A percentile compares a stretch with the other conserved stretches of the same genome.
These are phyloP conservation scores for Saccharomyces pastorianus DNA, from an alignment of 1,139 yeast species.

Conservation along the genomic window DNA sequence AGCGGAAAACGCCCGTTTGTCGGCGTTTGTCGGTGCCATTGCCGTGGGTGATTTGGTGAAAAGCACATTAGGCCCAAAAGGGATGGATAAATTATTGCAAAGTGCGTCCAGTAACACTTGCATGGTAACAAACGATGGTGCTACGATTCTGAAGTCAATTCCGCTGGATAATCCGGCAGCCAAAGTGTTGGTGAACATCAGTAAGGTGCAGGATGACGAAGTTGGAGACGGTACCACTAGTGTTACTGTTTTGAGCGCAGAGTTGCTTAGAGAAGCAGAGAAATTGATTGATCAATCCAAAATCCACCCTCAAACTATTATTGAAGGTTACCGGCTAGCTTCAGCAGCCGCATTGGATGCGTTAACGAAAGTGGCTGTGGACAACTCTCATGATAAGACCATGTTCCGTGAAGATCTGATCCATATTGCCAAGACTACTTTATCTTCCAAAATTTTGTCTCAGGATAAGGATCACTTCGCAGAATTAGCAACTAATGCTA, in stretches of 20 bases:
- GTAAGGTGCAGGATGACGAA: constrained; percentile 88
- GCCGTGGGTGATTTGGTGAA: constrained; percentile 97
- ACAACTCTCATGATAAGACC: constrained; percentile 54
- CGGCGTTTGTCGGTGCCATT: constrained; percentile 96
- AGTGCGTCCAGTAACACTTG: constrained; percentile 74
- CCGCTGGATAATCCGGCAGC: constrained; percentile 98
- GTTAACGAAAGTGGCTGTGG: constrained; percentile 67
- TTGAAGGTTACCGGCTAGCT: constrained; percentile 91
- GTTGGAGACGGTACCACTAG: constrained; percentile 99
- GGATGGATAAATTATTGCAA: constrained; percentile 92
- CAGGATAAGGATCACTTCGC: constrained; percentile 91
- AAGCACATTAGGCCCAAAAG: constrained; percentile 94
- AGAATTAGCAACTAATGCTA: constrained; percentile 87
- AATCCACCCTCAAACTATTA: constrained; percentile 95
- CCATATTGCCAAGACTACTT: constrained; percentile 85
- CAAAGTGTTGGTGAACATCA: constrained; percentile 87
- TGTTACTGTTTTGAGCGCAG: constrained; percentile 94
- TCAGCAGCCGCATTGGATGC: constrained; percentile 75
- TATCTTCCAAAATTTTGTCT: constrained; percentile 83
- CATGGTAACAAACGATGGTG: constrained; percentile 94
- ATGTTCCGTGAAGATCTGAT: constrained; percentile 70
- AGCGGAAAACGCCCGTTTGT: constrained; percentile 94
- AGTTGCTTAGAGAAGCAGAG: constrained; percentile 90
- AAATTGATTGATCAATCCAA: constrained; percentile 76
- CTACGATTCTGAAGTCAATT: constrained; percentile 87